phyloP scores from a whole-genome alignment of 495 filamentous ascomycete species.

The Xylaria castorea region DNA sequence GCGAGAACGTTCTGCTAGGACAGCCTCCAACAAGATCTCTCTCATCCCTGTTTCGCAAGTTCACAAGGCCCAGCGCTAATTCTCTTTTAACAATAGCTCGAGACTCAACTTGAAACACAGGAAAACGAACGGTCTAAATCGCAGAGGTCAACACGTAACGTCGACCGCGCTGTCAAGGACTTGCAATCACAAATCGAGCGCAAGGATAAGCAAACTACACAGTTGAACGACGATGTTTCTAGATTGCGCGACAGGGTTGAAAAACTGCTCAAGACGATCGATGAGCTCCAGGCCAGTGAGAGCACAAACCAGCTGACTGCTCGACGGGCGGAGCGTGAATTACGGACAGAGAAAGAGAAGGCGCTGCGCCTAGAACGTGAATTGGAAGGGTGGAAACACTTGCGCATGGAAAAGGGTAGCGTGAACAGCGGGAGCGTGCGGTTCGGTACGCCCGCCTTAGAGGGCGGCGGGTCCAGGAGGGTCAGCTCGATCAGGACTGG shows the following conservation, averaged over 20 bases:
- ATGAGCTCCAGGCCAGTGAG: slow-evolving; percentile 89
- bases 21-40: slow-evolving; percentile 26
- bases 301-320: slow-evolving; percentile 78
- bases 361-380: slow-evolving; percentile 83
- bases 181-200: slow-evolving; percentile 91
- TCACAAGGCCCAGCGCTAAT: slow-evolving; percentile 36
- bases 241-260: slow-evolving; percentile 89
- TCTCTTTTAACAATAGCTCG: slow-evolving; percentile 66
- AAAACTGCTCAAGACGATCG: slow-evolving; percentile 85
- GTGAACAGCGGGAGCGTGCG: slow-evolving; percentile 43
- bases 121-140: slow-evolving; percentile 78
- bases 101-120: slow-evolving; percentile 87
- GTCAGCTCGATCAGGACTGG: slow-evolving; percentile 44
- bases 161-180: slow-evolving; percentile 94
- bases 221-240: slow-evolving; percentile 80
- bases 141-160: slow-evolving; percentile 85
- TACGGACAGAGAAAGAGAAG: slow-evolving; percentile 89
- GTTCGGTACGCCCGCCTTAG: slow-evolving; percentile 40
- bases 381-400: slow-evolving; percentile 81
- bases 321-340: slow-evolving; percentile 85
- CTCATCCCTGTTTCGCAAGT: slow-evolving; percentile 32
- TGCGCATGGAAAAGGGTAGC: slow-evolving; percentile 67
- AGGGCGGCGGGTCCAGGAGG: slow-evolving; percentile 36
- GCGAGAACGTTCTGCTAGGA: slow-evolving; percentile 11
- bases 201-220: slow-evolving; percentile 80